Evolutionary conservation across 768 basidiomycete species (phyloP).

Genomic region (Boletus pseudopeckii): DNA sequence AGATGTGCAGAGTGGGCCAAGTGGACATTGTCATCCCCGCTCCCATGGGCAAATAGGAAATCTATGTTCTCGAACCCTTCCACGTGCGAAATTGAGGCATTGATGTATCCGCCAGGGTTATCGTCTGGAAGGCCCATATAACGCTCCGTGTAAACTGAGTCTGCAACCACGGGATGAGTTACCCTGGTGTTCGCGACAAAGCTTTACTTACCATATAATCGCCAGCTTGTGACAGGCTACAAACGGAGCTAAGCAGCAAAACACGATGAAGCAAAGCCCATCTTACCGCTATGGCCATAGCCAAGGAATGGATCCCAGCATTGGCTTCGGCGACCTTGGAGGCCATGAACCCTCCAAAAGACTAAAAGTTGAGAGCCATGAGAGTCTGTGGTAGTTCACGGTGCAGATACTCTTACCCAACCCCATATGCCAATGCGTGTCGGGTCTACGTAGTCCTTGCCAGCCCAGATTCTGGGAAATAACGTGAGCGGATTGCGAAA

Average conservation of each 20-base stretch:
- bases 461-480: conserved; percentile 66
- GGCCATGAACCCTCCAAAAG: conserved; percentile 95
- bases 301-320: conserved; percentile 85
- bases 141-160: conserved; percentile 95
- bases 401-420: conserved; percentile 61
- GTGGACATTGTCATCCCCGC: conserved; percentile 97
- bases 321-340: conserved; percentile 89
- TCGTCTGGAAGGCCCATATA: conserved; percentile 85
- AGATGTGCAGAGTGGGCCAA: conserved; percentile 87
- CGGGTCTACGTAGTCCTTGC: conserved; percentile 84
- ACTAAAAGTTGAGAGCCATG: conserved; percentile 42
- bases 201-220: conserved; percentile 58
- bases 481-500: background rate
- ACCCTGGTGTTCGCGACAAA: background rate
- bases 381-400: background rate
- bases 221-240: conserved; percentile 87
- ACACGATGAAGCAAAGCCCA: background rate
- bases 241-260: conserved; percentile 11
- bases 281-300: conserved; percentile 86
- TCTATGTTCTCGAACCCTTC: conserved; percentile 79
- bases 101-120: conserved; percentile 86
- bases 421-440: conserved; percentile 95
- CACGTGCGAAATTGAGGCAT: conserved; percentile 84
- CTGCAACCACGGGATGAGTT: conserved; percentile 36
- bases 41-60: conserved; percentile 87